These are phyloP conservation scores for Gloeostereum incarnatum DNA, from an alignment of 768 basidiomycete genomes.

Conservation along the genomic window DNA sequence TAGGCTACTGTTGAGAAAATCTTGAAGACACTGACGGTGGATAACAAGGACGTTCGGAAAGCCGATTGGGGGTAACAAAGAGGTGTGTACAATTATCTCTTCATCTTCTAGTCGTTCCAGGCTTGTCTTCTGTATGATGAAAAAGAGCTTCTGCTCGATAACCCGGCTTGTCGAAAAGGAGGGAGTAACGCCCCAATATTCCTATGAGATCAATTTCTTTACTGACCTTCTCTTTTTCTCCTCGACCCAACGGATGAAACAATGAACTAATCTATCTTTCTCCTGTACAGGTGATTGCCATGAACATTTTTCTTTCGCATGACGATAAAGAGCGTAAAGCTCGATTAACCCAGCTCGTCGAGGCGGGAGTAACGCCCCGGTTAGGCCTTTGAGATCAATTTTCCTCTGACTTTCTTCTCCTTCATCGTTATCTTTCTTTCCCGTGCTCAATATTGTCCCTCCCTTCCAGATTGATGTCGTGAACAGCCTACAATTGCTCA, in stretches of 20 bases:
- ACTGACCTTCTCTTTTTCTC: constrained; percentile 23
- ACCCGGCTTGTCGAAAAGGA: constrained; percentile 88
- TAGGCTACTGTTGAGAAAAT: constrained; percentile 85
- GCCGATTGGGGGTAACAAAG: constrained; percentile 93
- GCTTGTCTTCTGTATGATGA: constrained; percentile 34
- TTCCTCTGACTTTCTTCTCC: constrained; percentile 16
- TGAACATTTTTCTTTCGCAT: constrained; percentile 5
- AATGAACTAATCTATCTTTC: constrained; percentile 10
- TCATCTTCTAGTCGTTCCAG: constrained; percentile 2
- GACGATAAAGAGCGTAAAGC: constrained; percentile 63
- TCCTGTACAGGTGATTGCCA: constrained; percentile 9
- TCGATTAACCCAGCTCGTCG: constrained; percentile 76
- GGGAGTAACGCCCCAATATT: constrained; percentile 72
- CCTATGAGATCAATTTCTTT: constrained; percentile 45
- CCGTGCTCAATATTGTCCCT: neutral
- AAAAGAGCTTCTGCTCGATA: constrained; percentile 73
- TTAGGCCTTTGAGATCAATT: constrained; percentile 39
- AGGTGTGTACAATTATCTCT: constrained; percentile 55
- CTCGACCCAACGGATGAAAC: constrained; percentile 2
- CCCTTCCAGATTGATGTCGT: constrained; percentile 78
- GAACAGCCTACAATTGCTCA: constrained; percentile 82
- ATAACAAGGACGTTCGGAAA: constrained; percentile 88
- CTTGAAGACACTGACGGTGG: constrained; percentile 64
- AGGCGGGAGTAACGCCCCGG: constrained; percentile 62
- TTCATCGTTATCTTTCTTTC: neutral